Evolutionary conservation across 345 rosid genomes (phyloP).

Genomic region (Noccaea caerulescens): DNA sequence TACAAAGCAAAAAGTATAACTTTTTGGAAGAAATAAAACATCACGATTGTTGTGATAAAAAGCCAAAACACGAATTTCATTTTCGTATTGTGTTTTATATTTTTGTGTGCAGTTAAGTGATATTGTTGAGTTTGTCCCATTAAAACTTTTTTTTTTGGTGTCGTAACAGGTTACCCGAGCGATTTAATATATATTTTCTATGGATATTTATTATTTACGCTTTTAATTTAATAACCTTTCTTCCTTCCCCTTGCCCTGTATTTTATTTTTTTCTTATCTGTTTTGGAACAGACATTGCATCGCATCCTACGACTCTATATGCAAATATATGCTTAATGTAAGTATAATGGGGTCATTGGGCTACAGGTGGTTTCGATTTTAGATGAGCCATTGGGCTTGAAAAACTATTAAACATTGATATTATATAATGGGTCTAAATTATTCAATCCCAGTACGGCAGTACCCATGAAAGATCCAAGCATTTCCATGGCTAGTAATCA

Average conservation of each 20-base stretch:
- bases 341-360: constrained; percentile 1
- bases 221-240: neutral
- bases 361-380: neutral
- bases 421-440: neutral
- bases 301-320: neutral
- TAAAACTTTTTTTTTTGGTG: neutral
- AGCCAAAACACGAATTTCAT: constrained; percentile 13
- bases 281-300: constrained; percentile 3
- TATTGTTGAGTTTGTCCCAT: constrained; percentile 20
- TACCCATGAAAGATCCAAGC: constrained; percentile 3
- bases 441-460: neutral
- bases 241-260: neutral
- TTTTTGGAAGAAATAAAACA: neutral
- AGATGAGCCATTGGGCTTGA: constrained; percentile 4
- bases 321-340: neutral
- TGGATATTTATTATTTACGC: neutral
- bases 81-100: neutral
- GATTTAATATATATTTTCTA: neutral
- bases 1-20: constrained; percentile 26
- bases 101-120: neutral
- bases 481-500: neutral
- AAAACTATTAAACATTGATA: neutral
- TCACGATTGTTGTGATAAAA: constrained; percentile 4
- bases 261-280: constrained; percentile 7
- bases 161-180: neutral